Conservation (phyloP, 176 grass and related monocot species). For the Thinopyrum elongatum region DNA sequence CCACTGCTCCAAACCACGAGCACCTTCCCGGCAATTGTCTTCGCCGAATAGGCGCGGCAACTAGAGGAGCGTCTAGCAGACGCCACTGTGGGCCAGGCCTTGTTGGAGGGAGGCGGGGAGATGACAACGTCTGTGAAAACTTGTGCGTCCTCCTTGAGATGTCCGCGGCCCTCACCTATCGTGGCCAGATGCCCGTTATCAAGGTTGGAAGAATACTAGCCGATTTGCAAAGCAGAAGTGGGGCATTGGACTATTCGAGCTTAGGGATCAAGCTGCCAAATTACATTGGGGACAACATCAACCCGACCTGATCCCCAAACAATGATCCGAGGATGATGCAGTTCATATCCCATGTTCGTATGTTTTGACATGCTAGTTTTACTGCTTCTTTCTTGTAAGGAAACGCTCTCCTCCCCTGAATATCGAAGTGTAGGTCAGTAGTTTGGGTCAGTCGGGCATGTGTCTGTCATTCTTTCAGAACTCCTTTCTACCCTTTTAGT, state of each 20-base stretch:
- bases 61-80: constrained; percentile 52
- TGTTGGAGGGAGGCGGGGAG: constrained; percentile 35
- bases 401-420: too few relatives aligned
- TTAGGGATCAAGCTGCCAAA: not conserved
- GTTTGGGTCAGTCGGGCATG: too few relatives aligned
- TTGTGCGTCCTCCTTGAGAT: constrained; percentile 64
- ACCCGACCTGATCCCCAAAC: too few relatives aligned
- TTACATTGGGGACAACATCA: too few relatives aligned
- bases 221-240: constrained; percentile 75
- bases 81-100: not conserved
- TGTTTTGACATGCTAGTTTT: too few relatives aligned
- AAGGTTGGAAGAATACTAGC: constrained; percentile 72
- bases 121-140: constrained; percentile 44
- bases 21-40: too few relatives aligned
- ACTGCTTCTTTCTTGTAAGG: too few relatives aligned
- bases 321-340: too few relatives aligned
- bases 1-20: not conserved
- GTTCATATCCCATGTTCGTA: too few relatives aligned
- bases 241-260: constrained; percentile 24
- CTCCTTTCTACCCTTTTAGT: too few relatives aligned
- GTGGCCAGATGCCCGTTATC: constrained; percentile 64
- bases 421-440: too few relatives aligned
- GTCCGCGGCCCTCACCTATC: constrained; percentile 52
- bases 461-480: too few relatives aligned
- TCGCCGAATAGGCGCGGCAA: not conserved